phyloP scores from a whole-genome alignment of 345 rosid species.

The Pistacia vera region DNA sequence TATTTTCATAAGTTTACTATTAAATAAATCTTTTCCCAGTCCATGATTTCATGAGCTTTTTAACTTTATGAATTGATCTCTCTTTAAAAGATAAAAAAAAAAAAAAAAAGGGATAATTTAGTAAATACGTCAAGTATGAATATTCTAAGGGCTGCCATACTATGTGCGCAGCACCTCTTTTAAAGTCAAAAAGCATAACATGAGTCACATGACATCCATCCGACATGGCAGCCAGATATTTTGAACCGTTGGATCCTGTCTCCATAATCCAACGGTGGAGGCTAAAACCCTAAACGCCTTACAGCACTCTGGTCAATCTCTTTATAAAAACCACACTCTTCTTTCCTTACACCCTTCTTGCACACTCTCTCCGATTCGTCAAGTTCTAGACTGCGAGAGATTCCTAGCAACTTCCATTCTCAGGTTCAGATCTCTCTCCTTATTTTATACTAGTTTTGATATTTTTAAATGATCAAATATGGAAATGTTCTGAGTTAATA shows the following conservation, averaged over 20 bases:
- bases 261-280: conserved; percentile 6
- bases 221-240: background rate
- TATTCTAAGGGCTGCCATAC: no score
- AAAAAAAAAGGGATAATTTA: no score
- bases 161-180: no score
- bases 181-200: no score
- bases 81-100: no score
- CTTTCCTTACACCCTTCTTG: background rate
- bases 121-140: no score
- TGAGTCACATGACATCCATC: background rate
- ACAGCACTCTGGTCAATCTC: background rate
- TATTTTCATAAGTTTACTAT: no score
- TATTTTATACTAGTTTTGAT: background rate
- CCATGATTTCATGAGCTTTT: no score
- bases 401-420: background rate
- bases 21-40: no score
- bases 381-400: background rate
- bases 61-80: no score
- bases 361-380: background rate
- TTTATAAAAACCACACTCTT: background rate
- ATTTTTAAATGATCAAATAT: no score
- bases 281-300: conserved; percentile 11
- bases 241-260: conserved; percentile 8
- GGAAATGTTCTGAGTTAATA: no score
- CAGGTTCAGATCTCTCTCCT: conserved; percentile 13